These are phyloP conservation scores for Rhazya stricta DNA, from an alignment of 257 asterid genomes.

Conservation along the genomic window DNA sequence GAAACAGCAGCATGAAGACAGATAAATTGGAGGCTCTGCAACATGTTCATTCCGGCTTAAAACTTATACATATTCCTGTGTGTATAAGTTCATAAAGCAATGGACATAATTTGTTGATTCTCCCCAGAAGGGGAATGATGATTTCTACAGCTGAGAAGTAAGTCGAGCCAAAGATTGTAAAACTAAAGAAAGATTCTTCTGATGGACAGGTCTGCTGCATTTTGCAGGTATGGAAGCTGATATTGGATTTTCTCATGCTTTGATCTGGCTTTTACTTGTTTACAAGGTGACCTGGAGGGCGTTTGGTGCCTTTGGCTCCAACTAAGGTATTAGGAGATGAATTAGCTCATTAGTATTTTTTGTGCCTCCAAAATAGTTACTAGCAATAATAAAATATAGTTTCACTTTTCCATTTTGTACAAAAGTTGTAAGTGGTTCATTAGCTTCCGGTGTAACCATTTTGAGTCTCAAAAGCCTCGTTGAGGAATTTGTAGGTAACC, in stretches of 20 bases:
- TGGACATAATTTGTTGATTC: neutral
- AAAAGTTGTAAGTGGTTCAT: constrained; percentile 3
- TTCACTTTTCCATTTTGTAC: constrained; percentile 9
- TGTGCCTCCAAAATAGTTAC: constrained; percentile 5
- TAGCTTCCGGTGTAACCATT: neutral
- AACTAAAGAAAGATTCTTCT: neutral
- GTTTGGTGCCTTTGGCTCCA: constrained; percentile 3
- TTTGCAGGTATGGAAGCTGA: neutral
- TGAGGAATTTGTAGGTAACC: constrained; percentile 1
- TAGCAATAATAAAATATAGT: neutral
- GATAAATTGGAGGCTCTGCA: neutral
- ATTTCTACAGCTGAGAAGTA: neutral
- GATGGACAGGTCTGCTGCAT: constrained; percentile 2
- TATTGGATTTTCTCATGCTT: neutral
- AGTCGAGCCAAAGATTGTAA: neutral
- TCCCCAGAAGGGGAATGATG: neutral
- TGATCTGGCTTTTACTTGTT: neutral
- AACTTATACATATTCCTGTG: neutral
- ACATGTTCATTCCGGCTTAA: neutral
- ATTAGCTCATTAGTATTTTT: neutral
- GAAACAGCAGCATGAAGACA: constrained; percentile 49
- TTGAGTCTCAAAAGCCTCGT: neutral
- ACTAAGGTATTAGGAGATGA: constrained; percentile 7
- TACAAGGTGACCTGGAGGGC: neutral
- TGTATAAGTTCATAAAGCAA: neutral